These are phyloP conservation scores for Capsicum pubescens DNA, from an alignment of 257 asterid species.

Conservation along the genomic window DNA sequence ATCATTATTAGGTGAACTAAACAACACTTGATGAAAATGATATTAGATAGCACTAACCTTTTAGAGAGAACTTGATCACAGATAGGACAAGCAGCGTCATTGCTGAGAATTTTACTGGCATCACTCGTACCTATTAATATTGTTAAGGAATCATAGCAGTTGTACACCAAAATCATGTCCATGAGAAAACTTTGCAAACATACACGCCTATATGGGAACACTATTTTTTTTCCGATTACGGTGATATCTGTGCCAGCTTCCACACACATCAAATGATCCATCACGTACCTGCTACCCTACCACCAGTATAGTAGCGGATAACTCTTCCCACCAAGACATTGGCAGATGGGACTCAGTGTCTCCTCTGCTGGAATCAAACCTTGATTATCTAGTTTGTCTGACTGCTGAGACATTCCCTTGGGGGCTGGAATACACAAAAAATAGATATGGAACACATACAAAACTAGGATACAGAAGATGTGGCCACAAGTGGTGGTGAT, in stretches of 20 bases:
- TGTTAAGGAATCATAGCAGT: slow-evolving; percentile 54
- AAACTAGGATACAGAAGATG: slow-evolving; percentile 77
- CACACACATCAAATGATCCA: background rate
- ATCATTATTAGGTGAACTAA: background rate
- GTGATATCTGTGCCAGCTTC: background rate
- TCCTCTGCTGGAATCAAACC: background rate
- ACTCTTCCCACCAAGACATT: background rate
- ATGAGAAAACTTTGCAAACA: background rate
- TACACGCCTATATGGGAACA: background rate
- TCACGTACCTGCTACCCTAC: background rate
- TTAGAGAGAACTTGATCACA: slow-evolving; percentile 98
- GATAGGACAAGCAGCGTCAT: slow-evolving; percentile 91
- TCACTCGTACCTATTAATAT: slow-evolving; percentile 76
- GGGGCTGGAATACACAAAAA: background rate
- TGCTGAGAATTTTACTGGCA: slow-evolving; percentile 83
- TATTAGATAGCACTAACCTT: slow-evolving; percentile 53
- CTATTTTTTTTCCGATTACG: background rate
- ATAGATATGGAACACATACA: slow-evolving; percentile 14
- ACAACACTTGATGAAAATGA: background rate
- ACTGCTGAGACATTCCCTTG: background rate
- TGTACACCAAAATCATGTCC: slow-evolving; percentile 7
- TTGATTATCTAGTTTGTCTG: background rate
- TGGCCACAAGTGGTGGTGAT: slow-evolving; percentile 93
- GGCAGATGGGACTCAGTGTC: background rate
- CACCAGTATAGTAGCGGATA: background rate